Conservation (phyloP, 2,329 filamentous ascomycete genomes). For the Fusarium praegraminearum region DNA sequence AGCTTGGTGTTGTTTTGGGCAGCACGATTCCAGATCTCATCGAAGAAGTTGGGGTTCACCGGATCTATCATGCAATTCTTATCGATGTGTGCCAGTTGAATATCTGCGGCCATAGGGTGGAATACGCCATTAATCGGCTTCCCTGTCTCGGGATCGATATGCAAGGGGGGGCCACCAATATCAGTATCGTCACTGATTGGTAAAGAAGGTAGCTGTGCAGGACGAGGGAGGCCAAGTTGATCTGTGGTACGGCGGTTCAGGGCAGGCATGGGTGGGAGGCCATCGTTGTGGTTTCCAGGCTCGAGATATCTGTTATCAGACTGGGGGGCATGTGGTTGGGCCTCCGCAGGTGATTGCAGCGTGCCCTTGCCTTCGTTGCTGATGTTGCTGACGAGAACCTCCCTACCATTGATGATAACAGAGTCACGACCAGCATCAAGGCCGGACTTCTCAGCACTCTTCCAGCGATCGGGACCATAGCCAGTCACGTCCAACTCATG, state of each 20-base stretch:
- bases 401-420: constrained; percentile 72
- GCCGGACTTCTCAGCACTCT: constrained; percentile 70
- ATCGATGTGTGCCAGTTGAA: constrained; percentile 79
- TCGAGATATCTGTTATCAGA: constrained; percentile 52
- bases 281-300: constrained; percentile 56
- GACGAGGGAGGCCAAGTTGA: constrained; percentile 74
- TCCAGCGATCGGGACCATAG: constrained; percentile 81
- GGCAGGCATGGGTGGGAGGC: constrained; percentile 69
- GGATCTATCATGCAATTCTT: constrained; percentile 97
- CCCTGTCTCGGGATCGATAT: constrained; percentile 63
- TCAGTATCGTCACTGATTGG: constrained; percentile 82
- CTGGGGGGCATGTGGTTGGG: constrained; percentile 40
- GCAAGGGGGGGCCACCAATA: constrained; percentile 79
- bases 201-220: constrained; percentile 77
- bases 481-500: constrained; percentile 84
- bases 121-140: constrained; percentile 59
- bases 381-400: constrained; percentile 76
- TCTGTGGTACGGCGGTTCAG: constrained; percentile 71
- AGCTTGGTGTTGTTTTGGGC: constrained; percentile 96
- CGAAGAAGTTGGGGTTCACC: constrained; percentile 81
- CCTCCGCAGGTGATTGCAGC: constrained; percentile 58
- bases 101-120: constrained; percentile 72
- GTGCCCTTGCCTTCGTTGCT: constrained; percentile 74
- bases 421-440: constrained; percentile 77
- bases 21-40: constrained; percentile 87